phyloP scores from a whole-genome alignment of 306 rosid genomes.

The Lathyrus tuberosus region DNA sequence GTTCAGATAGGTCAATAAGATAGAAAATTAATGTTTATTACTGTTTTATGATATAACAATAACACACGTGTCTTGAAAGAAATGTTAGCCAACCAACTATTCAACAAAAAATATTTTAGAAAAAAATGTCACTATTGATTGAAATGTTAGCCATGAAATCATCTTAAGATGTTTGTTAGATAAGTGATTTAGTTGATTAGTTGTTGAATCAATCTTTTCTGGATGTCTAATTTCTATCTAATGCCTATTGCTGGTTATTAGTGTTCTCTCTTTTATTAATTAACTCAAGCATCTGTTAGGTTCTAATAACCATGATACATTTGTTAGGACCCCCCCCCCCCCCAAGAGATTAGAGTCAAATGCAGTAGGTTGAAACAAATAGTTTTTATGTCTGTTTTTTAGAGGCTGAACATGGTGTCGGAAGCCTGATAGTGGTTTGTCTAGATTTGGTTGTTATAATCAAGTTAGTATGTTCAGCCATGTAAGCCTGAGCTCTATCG shows the following conservation, averaged over 20 bases:
- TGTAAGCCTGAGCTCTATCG: neutral
- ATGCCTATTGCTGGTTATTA: constrained; percentile 1
- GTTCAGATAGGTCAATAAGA: no score
- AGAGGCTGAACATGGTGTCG: constrained; percentile 3
- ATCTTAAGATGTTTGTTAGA: constrained; percentile 7
- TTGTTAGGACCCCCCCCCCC: no score
- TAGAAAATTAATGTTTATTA: no score
- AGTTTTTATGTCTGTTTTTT: neutral
- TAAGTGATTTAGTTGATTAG: constrained; percentile 17
- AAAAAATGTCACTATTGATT: constrained; percentile 22
- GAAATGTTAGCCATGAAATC: neutral
- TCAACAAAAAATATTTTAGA: neutral
- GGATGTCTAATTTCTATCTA: constrained; percentile 7
- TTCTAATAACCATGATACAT: no score
- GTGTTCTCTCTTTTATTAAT: constrained; percentile 1
- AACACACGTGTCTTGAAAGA: no score
- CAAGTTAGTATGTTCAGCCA: constrained; percentile 4
- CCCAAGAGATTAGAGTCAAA: constrained; percentile 3
- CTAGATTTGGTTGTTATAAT: constrained; percentile 5
- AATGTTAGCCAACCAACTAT: constrained; percentile 6
- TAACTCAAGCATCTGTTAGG: constrained; percentile 17
- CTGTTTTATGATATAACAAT: no score
- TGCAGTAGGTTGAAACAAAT: constrained; percentile 8
- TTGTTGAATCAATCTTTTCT: neutral
- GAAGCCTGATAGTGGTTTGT: neutral